These are phyloP conservation scores for Leccinellum albellum DNA, from an alignment of 768 basidiomycete genomes.

Conservation along the genomic window DNA sequence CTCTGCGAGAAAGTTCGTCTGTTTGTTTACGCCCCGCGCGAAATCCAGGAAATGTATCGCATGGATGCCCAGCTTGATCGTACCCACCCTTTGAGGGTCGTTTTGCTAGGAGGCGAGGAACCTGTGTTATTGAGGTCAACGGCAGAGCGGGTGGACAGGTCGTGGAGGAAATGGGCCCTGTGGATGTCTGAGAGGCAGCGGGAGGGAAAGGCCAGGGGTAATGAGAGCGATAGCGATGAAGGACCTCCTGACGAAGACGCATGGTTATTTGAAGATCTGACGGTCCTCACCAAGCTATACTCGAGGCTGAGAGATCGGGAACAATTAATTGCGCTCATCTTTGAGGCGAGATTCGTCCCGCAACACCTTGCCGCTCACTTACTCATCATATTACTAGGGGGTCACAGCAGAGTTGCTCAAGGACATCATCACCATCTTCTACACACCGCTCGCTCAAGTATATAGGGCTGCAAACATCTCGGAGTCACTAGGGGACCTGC, in stretches of 20 bases:
- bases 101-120: constrained; percentile 75
- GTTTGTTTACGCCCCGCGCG: constrained; percentile 83
- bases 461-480: constrained; percentile 97
- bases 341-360: constrained; percentile 62
- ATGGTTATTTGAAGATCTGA: constrained; percentile 93
- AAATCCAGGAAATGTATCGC: constrained; percentile 82
- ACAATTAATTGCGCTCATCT: constrained; percentile 87
- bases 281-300: constrained; percentile 74
- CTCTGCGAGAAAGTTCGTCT: constrained; percentile 84
- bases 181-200: constrained; percentile 62
- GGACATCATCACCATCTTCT: constrained; percentile 99
- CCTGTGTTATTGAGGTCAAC: constrained; percentile 75
- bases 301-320: constrained; percentile 82
- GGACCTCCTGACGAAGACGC: constrained; percentile 93
- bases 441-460: constrained; percentile 92
- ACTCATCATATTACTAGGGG: constrained; percentile 50
- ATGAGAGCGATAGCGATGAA: constrained; percentile 80
- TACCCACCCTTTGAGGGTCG: constrained; percentile 71
- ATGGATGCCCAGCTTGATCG: constrained; percentile 71
- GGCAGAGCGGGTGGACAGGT: constrained; percentile 73
- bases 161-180: constrained; percentile 72
- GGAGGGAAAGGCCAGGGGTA: constrained; percentile 32
- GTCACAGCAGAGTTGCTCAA: constrained; percentile 92
- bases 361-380: not conserved
- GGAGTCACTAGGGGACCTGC: constrained; percentile 87